Base-by-base conservation (phyloP, 768 basidiomycete species). In the Gyrodon lividus region DNA sequence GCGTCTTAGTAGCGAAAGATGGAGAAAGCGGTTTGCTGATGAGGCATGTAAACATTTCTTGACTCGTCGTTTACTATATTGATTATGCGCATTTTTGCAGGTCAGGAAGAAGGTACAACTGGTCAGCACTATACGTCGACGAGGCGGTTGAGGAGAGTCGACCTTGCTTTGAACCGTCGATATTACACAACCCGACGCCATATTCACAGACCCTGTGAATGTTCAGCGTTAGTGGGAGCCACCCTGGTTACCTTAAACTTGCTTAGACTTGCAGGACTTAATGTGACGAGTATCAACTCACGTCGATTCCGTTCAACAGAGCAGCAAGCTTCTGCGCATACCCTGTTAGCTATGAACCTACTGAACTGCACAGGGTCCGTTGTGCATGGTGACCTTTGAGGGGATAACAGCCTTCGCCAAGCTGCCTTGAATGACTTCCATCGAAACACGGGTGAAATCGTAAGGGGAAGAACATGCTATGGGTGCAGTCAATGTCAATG, bases 51-150 rank as follows among this genome's bases (percentile, higher is more conserved):
- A 44, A 52, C 23, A 39, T 22, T 12, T 44, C 19, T 22, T 51
- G 14, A 31, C 54, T 50, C 30, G 26, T 51, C 62, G 38, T 55
- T 38, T 50, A 45, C 43, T 28, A 38, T 39, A 31, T 49, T 62
- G 37, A 59, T 53, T 44, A 40, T 38, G 46, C 58, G 52, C 40
- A 50, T 52, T 50, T 47, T 51, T 57, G n/a, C 61, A 92, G 90
- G 89, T 92, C 55, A 81, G 90, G 68, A 81, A 82, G 73, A 92
- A 88, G 72, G 87, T 92, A 33, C 81, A 87, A 63, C 72, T 92
- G 30, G 90, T 92, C 57, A 78, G 80, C 55, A 83, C 83, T 70
- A 92, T 92, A 62, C 84, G 87, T 61, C 79, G 79, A 54, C 81
- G 88, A 56, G 87, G 88, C 61, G 83, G 82, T 63, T 90, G 54